These are phyloP conservation scores for Pythium monospermum DNA, from an alignment of 352 stramenopile species.

Conservation along the genomic window DNA sequence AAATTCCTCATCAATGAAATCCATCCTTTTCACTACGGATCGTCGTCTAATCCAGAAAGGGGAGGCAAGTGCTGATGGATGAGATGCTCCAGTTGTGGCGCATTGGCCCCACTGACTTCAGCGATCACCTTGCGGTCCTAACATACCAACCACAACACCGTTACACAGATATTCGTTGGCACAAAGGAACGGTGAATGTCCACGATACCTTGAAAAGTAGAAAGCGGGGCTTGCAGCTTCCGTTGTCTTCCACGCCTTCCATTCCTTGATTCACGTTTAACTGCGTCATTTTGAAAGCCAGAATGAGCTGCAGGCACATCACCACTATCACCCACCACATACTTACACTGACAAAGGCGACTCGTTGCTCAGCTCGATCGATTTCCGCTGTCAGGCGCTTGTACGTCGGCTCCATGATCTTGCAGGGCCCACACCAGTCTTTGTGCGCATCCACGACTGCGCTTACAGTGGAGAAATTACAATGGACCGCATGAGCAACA, in stretches of 20 bases:
- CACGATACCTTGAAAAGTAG: conserved; percentile 46
- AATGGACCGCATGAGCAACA: not conserved
- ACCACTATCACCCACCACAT: no score
- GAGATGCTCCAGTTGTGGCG: conserved; percentile 53
- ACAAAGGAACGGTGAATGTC: not conserved
- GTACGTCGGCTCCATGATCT: conserved; percentile 75
- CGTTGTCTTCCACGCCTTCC: conserved; percentile 48
- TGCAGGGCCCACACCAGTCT: conserved; percentile 67
- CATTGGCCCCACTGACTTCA: conserved; percentile 54
- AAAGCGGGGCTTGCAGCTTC: conserved; percentile 63
- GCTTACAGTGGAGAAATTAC: not conserved
- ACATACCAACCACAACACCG: not conserved
- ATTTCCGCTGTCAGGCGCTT: conserved; percentile 56
- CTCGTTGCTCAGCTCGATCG: conserved; percentile 42
- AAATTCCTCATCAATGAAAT: not conserved
- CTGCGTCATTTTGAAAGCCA: no score
- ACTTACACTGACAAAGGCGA: conserved; percentile 50
- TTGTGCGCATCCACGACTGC: conserved; percentile 68
- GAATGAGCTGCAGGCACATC: no score
- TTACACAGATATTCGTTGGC: not conserved
- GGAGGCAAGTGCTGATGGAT: conserved; percentile 59
- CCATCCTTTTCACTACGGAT: conserved; percentile 20
- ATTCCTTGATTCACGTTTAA: conserved; percentile 42
- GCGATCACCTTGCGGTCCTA: conserved; percentile 57
- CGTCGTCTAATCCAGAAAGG: conserved; percentile 46